Evolutionary conservation across 306 rosid genomes (phyloP), one percentile per base, ranked within the genome.

Genomic region (Citrullus colocynthis): DNA sequence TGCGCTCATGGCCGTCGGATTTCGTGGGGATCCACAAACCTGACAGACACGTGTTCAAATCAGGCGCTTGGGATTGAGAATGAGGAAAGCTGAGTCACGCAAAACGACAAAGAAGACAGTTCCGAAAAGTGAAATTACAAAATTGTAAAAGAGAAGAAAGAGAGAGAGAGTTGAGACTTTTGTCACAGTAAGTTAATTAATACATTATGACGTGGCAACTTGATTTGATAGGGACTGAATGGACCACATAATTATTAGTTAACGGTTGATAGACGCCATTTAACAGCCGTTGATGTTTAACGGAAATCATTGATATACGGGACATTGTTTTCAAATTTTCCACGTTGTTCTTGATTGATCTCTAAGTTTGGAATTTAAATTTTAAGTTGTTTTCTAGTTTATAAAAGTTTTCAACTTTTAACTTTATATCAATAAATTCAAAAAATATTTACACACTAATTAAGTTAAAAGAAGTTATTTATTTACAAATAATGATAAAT

Each of bases 1-100:
- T 20, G 6, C 1, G 36, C 34, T 30, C 12, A 6, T 21, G 62
- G 78, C 79, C 81, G 84, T 82, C 55, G 56, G 87, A 86, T 86
- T 24, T 51, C 69, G 45, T 69, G 20, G 83, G 60, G 83, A 80
- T 82, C 39, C 18, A 2, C 59, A 73, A 21, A 7, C 0, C 28
- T 72, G 77, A 24, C 63, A 4, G 36, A 81, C 88, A 86, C 91
- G 87, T 82, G 85, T 49, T 57, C 17, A 54, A 6, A 49, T 67
- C 41, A 17, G 20, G 16, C 9, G 52, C 81, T 74, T 17, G 78
- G 39, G 79, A 73, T 74, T 54, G 60, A 42, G 48, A 54, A 48
- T 44, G 30, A 73, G 82, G 83, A 85, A 88, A 80, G 83, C 71
- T 28, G 84, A 71, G 87, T 83, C 85, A 72, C 74, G 36, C 42